These are phyloP conservation scores for Zymoseptoria ardabiliae DNA, from an alignment of 2,329 filamentous ascomycete genomes.

Conservation along the genomic window DNA sequence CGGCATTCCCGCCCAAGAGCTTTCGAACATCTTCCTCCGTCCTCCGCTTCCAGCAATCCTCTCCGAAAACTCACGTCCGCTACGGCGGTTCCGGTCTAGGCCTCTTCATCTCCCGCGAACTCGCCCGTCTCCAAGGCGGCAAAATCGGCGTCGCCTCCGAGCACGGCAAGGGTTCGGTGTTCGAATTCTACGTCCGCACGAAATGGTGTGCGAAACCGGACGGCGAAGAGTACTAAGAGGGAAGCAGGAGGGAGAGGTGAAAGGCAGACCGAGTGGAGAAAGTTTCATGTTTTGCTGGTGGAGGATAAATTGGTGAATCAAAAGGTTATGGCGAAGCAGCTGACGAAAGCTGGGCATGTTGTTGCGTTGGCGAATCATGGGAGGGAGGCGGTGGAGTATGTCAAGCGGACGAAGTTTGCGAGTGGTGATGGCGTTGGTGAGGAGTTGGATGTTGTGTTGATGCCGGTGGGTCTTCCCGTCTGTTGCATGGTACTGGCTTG, in stretches of 20 bases:
- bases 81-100: constrained; percentile 53
- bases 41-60: constrained; percentile 52
- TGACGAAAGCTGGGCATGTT: constrained; percentile 15
- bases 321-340: constrained; percentile 19
- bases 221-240: background rate
- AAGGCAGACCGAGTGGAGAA: background rate
- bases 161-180: constrained; percentile 58
- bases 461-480: constrained; percentile 15
- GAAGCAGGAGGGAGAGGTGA: too few relatives aligned
- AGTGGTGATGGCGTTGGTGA: background rate
- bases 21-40: background rate
- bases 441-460: constrained; percentile 21
- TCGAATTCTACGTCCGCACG: constrained; percentile 66
- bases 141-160: constrained; percentile 58
- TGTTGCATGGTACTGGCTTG: background rate
- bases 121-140: constrained; percentile 62
- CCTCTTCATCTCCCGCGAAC: constrained; percentile 58
- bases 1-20: constrained; percentile 30
- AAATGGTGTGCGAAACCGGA: constrained; percentile 40
- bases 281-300: constrained; percentile 25
- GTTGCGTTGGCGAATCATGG: constrained; percentile 23
- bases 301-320: constrained; percentile 34
- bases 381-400: constrained; percentile 22
- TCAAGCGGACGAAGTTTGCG: constrained; percentile 1
- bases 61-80: constrained; percentile 52